Evolutionary conservation across 2,329 filamentous ascomycete genomes (phyloP).

Genomic region (Hypomyces rosellus): DNA sequence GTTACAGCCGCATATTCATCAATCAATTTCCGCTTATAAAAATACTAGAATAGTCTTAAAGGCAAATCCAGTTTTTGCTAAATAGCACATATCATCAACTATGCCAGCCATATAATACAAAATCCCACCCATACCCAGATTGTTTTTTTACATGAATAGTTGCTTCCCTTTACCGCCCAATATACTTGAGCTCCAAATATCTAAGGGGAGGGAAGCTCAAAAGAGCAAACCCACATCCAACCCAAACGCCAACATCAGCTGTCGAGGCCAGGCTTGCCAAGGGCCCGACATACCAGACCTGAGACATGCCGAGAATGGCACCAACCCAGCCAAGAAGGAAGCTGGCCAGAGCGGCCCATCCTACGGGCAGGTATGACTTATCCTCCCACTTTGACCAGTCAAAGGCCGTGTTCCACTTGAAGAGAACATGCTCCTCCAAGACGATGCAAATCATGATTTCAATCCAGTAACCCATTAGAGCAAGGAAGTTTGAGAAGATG

Average conservation of each 20-base stretch:
- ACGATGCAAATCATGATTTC: constrained; percentile 45
- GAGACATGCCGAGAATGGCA: constrained; percentile 52
- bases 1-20: too few species aligned
- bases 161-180: constrained; percentile 15
- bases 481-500: constrained; percentile 47
- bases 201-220: constrained; percentile 24
- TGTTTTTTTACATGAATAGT: too few species aligned
- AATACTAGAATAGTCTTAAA: too few species aligned
- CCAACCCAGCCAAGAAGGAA: constrained; percentile 41
- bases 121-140: too few species aligned
- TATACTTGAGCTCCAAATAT: constrained; percentile 21
- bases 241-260: constrained; percentile 43
- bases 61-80: too few species aligned
- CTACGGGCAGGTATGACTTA: constrained; percentile 36
- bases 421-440: constrained; percentile 38
- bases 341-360: constrained; percentile 37
- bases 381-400: constrained; percentile 43
- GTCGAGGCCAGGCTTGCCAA: constrained; percentile 49
- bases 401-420: constrained; percentile 33
- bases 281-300: constrained; percentile 53
- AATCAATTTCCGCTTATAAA: too few species aligned
- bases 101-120: too few species aligned
- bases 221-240: constrained; percentile 62
- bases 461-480: constrained; percentile 50
- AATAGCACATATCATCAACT: too few species aligned